Evolutionary conservation across 2,329 filamentous ascomycete genomes (phyloP).

Genomic region (Hypomyces perniciosus): DNA sequence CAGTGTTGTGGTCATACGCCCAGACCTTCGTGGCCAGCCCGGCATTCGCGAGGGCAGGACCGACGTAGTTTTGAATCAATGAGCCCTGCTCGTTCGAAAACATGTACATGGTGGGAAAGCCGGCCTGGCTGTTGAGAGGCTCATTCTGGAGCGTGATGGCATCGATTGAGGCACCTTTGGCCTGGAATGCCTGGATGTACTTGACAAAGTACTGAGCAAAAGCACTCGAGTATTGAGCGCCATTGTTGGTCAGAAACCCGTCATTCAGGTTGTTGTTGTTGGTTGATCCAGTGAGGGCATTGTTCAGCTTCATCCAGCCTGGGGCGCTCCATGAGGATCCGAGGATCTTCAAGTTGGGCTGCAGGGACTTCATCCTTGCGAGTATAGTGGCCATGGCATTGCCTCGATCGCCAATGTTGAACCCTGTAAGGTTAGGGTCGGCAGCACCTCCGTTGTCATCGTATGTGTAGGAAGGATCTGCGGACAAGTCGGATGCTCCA

Average conservation of each 20-base stretch:
- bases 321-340: conserved; percentile 35
- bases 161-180: conserved; percentile 8
- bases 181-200: conserved; percentile 14
- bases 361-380: conserved; percentile 27
- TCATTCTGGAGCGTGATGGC: conserved; percentile 15
- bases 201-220: conserved; percentile 28
- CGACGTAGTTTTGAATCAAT: conserved; percentile 13
- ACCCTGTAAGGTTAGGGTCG: conserved; percentile 24
- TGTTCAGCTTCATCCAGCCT: conserved; percentile 36
- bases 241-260: conserved; percentile 25
- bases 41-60: conserved; percentile 10
- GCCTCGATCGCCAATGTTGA: conserved; percentile 32
- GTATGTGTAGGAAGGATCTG: conserved; percentile 32
- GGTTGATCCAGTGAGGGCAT: conserved; percentile 28
- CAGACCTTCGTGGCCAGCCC: conserved; percentile 12
- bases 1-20: conserved; percentile 26
- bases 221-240: conserved; percentile 25
- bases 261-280: conserved; percentile 21
- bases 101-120: conserved; percentile 15
- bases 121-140: conserved; percentile 14
- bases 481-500: conserved; percentile 33
- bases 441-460: conserved; percentile 28
- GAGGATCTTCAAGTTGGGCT: conserved; percentile 28
- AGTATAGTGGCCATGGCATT: conserved; percentile 32
- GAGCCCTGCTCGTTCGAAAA: conserved; percentile 10